Evolutionary conservation across 2,329 filamentous ascomycete species (phyloP), one percentile per base, ranked within the genome.

Genomic region (Fusarium duplospermum): DNA sequence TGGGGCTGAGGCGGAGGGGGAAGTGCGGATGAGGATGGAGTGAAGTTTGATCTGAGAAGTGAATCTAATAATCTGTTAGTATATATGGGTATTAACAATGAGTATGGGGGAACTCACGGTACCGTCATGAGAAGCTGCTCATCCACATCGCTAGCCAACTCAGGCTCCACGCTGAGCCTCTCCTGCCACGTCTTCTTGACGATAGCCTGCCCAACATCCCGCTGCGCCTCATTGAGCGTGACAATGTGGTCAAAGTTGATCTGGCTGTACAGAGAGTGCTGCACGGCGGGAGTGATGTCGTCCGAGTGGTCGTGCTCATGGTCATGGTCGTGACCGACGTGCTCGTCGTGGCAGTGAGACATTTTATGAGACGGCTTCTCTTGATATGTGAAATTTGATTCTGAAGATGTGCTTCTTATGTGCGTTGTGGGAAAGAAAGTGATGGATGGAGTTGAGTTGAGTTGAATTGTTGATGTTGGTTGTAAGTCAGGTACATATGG

Each of bases 121-220:
- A 98, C 89, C 72, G 93, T 92, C 88, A 99, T 94, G 65, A 99
- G 86, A n/a, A 99, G 84, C 85, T 99, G 95, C 86, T 98, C 95
- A 81, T 98, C 96, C 0, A 92, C 91, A 81, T 97, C 94, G 80
- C 94, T 98, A 78, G 89, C 90, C 33, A 99, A 88, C 84, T 97
- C 93, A 0, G 95, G 94, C 77, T 90, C 85, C 4, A 88, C 82
- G 18, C 90, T 83, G 69, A 98, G 83, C 64, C 96, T 88, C 83
- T 98, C 92, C 7, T 89, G 89, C 95, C 95, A 99, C 65, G 95
- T 94, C 87, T 99, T 99, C 84, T 94, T 91, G 38, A 97, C 90
- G 33, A 98, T 89, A 1, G 89, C 90, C 75, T 90, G 89, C 20
- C 95, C 96, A 1, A 91, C 89, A 68, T 91, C 89, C 9, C 90